phyloP scores from a whole-genome alignment of 148 eudicot genomes.

The Dysphania ambrosioides region DNA sequence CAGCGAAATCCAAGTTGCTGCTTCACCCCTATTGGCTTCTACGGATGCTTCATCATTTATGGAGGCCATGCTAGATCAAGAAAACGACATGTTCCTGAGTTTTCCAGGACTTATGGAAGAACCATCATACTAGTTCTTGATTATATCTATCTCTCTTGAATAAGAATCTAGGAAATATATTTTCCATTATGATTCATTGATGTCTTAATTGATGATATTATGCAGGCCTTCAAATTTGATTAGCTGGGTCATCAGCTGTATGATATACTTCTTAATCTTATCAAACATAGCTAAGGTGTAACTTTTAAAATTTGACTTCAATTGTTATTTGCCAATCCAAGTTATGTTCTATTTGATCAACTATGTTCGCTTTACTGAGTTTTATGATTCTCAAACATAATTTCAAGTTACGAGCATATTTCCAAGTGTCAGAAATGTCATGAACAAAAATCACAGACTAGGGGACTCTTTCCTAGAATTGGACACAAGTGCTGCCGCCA shows the following conservation, averaged over 20 bases:
- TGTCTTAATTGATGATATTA: neutral
- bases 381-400: no score
- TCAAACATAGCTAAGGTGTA: neutral
- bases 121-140: slow-evolving; percentile 37
- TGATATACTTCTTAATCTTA: no score
- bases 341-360: neutral
- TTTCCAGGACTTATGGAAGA: slow-evolving; percentile 63
- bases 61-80: slow-evolving; percentile 60
- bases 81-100: slow-evolving; percentile 54
- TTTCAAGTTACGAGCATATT: neutral
- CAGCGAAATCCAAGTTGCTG: slow-evolving; percentile 9
- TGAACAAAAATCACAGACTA: neutral
- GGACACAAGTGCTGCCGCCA: neutral
- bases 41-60: slow-evolving; percentile 38
- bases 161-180: neutral
- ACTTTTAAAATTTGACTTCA: slow-evolving; percentile 1
- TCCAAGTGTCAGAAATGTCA: neutral
- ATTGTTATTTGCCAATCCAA: neutral
- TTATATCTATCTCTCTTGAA: neutral
- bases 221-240: neutral
- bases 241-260: neutral
- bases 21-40: neutral
- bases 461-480: neutral
- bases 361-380: neutral
- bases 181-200: slow-evolving; percentile 13